Evolutionary conservation across 2,329 filamentous ascomycete genomes (phyloP), one percentile per base, ranked within the genome.

Genomic region (Penicillium sp.): DNA sequence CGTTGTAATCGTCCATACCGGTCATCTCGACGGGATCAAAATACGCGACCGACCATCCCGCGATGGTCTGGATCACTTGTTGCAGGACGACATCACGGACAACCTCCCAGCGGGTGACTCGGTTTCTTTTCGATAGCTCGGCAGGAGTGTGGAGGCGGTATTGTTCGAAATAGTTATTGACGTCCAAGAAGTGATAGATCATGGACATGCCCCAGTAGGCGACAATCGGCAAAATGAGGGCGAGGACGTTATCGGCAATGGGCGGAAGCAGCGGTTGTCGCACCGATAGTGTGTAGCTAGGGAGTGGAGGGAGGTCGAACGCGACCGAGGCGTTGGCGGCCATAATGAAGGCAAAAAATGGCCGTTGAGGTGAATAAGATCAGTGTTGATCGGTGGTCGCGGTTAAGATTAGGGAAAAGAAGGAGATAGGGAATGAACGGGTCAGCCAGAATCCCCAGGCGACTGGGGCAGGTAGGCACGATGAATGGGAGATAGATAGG

Each of bases 111-210:
- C 91, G 85, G 40, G 89, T 84, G 46, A 91, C 93, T 67, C 90
- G 90, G 74, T 97, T 97, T 64, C 92, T 85, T 72, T 90, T 90
- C 29, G 86, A 71, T 57, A 97, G 88, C 74, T 97, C 93, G 46
- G 91, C 91, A 12, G 94, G 94, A 0, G 94, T 97, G 75, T 99
- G 94, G 34, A 99, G 81, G 57, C 94, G 88, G 75, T 97, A 97
- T 65, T 95, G 85, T 15, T 92, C 87, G 71, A 93, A 96, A 30
- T 93, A 77, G 71, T 97, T 90, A 75, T 87, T 86, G 52, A 86
- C 79, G 75, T 99, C 94, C 66, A 97, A 86, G 62, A 86, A 68
- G 78, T 97, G 93, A 78, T 96, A 99, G 69, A 93, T 76, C 70
- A 90, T 75, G 17, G 93, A 97, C 26, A 95, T 76, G 18, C 78